These are phyloP conservation scores for Cyclotella distinguenda DNA, from an alignment of 108 stramenopile species.

Conservation along the genomic window DNA sequence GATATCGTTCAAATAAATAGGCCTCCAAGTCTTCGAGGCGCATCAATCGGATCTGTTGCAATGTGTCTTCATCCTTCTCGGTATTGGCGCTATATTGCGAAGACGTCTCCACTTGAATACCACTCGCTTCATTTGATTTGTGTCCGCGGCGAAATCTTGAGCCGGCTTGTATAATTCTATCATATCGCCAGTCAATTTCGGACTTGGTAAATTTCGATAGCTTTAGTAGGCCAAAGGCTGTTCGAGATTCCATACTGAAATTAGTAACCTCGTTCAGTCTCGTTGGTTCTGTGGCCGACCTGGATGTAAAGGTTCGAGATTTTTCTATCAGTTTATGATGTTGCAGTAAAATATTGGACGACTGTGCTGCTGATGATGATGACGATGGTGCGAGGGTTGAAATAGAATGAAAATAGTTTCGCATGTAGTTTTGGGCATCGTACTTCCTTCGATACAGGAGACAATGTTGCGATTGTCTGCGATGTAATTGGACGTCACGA, in stretches of 20 bases:
- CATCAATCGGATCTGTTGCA: not conserved
- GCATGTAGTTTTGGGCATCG: too few relatives aligned
- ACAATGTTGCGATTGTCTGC: too few relatives aligned
- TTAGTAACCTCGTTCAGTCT: not conserved
- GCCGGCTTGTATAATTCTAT: constrained; percentile 17
- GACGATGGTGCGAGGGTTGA: too few relatives aligned
- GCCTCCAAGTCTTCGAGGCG: constrained; percentile 19
- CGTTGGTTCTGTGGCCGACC: too few relatives aligned
- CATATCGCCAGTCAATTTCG: constrained; percentile 35
- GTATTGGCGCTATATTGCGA: not conserved
- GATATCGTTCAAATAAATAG: constrained; percentile 20
- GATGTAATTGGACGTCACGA: too few relatives aligned
- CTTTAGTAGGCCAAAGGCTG: constrained; percentile 9
- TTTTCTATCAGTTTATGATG: too few relatives aligned
- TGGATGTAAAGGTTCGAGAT: too few relatives aligned
- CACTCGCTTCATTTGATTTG: not conserved
- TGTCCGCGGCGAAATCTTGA: not conserved
- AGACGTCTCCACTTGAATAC: not conserved
- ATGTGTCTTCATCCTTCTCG: not conserved
- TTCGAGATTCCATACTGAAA: constrained; percentile 11
- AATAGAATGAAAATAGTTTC: too few relatives aligned
- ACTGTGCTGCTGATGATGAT: too few relatives aligned
- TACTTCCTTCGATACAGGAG: too few relatives aligned
- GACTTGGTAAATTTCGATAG: constrained; percentile 16
- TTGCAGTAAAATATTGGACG: too few relatives aligned